Base-by-base conservation (phyloP, 306 rosid species). In the Lagenaria siceraria region DNA sequence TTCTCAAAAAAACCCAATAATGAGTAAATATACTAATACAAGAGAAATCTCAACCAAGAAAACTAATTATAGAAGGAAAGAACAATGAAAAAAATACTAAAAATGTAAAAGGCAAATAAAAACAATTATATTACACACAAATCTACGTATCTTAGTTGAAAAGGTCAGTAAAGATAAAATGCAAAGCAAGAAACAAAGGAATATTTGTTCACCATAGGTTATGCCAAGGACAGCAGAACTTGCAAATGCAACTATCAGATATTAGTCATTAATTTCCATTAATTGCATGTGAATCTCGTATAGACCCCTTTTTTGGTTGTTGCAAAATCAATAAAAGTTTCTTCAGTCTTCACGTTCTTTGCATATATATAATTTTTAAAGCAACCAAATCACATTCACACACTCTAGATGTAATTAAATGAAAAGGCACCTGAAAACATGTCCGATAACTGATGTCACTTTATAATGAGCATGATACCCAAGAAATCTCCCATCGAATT, bases 361-460 rank as follows among this genome's bases (percentile, higher is more conserved):
- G 15, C 24, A 72, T 25, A 49, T 4, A 71, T 48, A 48, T 21
- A 21, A 66, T 40, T 38, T 40, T 13, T 38, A 36, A 66, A 35
- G 72, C 14, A 68, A 11, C 53, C 42, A n/a, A 68, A 68, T 42
- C 46, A 14, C 40, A 70, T 12, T 21, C 27, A 27, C 56, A 17
- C 10, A 64, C 72, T 24, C 56, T 46, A 46, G 14, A 70, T 43
- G 22, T 24, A 46, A 17, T 14, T 48, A 73, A 74, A 77, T 62
- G 82, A 80, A 55, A 77, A 82, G 11, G 43, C 55, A 94, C 98
- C 98, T 94, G 94, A 92, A 94, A 59, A 94, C 78, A 78, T 94
- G 98, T 24, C 98, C 98, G 84, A 90, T 94, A n/a, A 90, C 98
- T 18, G 98, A 94, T 76, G 98, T 92, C 25, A 94, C 97, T 90